A percentile compares a stretch with the other conserved stretches of the same genome.
Conservation (phyloP, 768 basidiomycete genomes). For the Naganishia randhawae region DNA sequence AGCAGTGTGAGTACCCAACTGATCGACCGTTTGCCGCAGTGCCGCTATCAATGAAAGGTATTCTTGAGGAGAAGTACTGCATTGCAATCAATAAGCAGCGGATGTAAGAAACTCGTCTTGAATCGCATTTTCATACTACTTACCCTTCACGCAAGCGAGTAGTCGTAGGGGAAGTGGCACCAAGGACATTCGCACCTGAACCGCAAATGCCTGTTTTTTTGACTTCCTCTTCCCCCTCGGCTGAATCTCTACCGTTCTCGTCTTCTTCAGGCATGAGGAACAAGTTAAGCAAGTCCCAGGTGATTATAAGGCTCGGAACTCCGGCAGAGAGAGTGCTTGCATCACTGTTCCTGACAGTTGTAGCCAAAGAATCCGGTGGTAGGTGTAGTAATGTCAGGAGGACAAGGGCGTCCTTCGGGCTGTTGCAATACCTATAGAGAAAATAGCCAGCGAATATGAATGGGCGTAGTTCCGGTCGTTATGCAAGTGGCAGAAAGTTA, state of each 20-base stretch:
- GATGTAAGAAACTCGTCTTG: not conserved
- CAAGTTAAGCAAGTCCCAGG: constrained; percentile 7
- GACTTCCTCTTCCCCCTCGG: too few relatives aligned
- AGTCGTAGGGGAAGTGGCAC: not conserved
- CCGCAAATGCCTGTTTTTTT: not conserved
- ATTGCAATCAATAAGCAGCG: not conserved
- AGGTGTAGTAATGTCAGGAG: not conserved
- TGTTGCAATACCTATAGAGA: not conserved
- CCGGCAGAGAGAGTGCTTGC: not conserved
- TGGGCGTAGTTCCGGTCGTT: not conserved
- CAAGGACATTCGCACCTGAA: not conserved
- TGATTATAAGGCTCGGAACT: not conserved
- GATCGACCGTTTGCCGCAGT: not conserved
- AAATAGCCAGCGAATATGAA: too few relatives aligned
- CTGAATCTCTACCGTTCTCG: not conserved
- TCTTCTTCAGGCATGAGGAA: not conserved
- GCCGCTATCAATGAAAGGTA: constrained; percentile 6
- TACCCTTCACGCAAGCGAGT: not conserved
- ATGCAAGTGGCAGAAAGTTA: not conserved
- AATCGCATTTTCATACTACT: not conserved
- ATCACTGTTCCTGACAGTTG: not conserved
- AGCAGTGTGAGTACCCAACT: not conserved
- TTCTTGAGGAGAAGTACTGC: not conserved
- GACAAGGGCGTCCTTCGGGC: constrained; percentile 1
- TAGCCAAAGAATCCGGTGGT: not conserved